phyloP scores from a whole-genome alignment of 73 alveolate species.

The Paramecium octaurelia region DNA sequence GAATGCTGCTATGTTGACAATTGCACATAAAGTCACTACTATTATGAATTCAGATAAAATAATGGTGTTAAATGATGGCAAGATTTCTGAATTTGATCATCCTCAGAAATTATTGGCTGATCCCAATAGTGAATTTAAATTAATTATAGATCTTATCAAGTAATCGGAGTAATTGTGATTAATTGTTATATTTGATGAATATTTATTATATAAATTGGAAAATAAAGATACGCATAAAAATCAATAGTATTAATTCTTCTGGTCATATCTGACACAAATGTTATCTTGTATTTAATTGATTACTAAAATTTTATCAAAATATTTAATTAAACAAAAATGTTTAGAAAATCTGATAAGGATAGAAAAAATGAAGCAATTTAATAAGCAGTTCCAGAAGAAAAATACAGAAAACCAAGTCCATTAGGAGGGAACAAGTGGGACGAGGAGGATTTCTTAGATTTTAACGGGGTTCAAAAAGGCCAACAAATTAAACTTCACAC shows the following conservation, averaged over 20 bases:
- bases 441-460: neutral
- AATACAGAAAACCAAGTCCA: neutral
- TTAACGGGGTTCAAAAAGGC: neutral
- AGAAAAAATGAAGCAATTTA: neutral
- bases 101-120: conserved; percentile 27
- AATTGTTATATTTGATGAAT: too few relatives aligned
- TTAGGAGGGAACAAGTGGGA: neutral
- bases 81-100: conserved; percentile 52
- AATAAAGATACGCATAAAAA: too few relatives aligned
- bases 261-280: neutral
- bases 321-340: neutral
- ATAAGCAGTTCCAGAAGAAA: conserved; percentile 2
- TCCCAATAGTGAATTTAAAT: neutral
- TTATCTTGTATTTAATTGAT: neutral
- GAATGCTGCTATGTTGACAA: neutral
- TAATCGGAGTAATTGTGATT: neutral
- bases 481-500: neutral
- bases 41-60: conserved; percentile 42
- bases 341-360: conserved; percentile 10
- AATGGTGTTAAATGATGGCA: conserved; percentile 57
- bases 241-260: neutral
- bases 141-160: neutral
- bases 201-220: too few relatives aligned
- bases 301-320: neutral
- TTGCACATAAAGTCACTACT: conserved; percentile 50